Evolutionary conservation across 1,284 basidiomycete species (phyloP).

Genomic region (Malassezia psittaci): DNA sequence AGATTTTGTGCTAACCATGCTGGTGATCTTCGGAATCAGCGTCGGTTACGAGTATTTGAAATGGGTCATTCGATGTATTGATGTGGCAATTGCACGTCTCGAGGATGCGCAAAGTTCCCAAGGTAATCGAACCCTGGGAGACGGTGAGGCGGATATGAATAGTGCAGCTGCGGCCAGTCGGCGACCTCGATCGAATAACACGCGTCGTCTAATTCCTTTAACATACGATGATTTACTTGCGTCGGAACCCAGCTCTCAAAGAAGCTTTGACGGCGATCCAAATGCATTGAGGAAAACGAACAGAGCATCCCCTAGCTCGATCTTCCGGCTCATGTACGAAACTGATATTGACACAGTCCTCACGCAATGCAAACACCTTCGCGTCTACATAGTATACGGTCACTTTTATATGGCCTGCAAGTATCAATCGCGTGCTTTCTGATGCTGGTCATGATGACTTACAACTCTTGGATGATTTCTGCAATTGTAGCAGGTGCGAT

Average conservation of each 20-base stretch:
- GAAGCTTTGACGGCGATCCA: neutral
- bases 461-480: slow-evolving; percentile 28
- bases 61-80: slow-evolving; percentile 1
- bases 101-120: neutral
- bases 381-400: slow-evolving; percentile 6
- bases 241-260: neutral
- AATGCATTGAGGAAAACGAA: neutral
- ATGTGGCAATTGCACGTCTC: neutral
- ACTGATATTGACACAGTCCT: neutral
- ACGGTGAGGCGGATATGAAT: neutral
- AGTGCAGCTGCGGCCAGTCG: neutral
- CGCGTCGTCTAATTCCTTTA: slow-evolving; percentile 10
- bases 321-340: neutral
- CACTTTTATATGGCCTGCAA: slow-evolving; percentile 20
- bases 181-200: neutral
- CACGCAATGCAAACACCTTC: slow-evolving; percentile 7
- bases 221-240: neutral
- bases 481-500: slow-evolving; percentile 25
- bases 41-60: slow-evolving; percentile 10
- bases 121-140: neutral
- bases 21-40: slow-evolving; percentile 1
- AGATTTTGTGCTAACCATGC: slow-evolving; percentile 2
- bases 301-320: neutral
- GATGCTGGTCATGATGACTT: slow-evolving; percentile 38
- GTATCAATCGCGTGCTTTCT: slow-evolving; percentile 25